Base-by-base conservation (phyloP, 1,284 basidiomycete species). In the Austroboletus niveus region DNA sequence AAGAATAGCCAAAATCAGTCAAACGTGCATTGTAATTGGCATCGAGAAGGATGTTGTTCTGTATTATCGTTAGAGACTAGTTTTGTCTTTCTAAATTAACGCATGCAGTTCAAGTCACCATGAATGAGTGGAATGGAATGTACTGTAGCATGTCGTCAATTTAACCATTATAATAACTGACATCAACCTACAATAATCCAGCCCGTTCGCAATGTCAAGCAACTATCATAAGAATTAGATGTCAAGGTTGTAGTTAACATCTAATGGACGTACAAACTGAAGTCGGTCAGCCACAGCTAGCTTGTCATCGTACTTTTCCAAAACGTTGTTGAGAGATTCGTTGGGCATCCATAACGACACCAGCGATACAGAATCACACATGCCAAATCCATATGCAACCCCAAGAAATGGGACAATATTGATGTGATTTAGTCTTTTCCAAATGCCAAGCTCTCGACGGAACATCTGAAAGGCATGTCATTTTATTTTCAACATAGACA, bases 331-430 rank as follows among this genome's bases (percentile, higher is more conserved):
- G 12, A 63, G 51, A 5, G 61, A 45, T 15, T 6, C 49, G 0
- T 63, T 51, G 1, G 35, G 56, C 59, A 63, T 61, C 61, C 59
- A 61, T 10, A 24, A 44, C 0, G 59, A 63, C n/a, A 61, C 60
- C 30, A 62, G 46, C 0, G 59, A 59, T 12, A 41, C 32, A 8
- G 56, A 7, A 8, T 14, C 49, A 2, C 1, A 0, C 49, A 56
- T 49, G 9, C 56, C 61, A 45, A 61, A 60, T 0, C 61, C 60
- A 10, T 48, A 34, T 15, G 57, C 47, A 34, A 57, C 29, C 10
- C 58, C 58, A 1, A 57, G 31, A 39, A 58, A 57, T 1, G 48
- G 56, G 11, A 57, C 53, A 4, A 57, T 11, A 31, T 52, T 54
- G 5, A 14, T 7, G 42, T 60, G 59, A 1, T 46, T 3, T 0